phyloP scores from a whole-genome alignment of 2,329 filamentous ascomycete species.

The Xylaria multiplex region DNA sequence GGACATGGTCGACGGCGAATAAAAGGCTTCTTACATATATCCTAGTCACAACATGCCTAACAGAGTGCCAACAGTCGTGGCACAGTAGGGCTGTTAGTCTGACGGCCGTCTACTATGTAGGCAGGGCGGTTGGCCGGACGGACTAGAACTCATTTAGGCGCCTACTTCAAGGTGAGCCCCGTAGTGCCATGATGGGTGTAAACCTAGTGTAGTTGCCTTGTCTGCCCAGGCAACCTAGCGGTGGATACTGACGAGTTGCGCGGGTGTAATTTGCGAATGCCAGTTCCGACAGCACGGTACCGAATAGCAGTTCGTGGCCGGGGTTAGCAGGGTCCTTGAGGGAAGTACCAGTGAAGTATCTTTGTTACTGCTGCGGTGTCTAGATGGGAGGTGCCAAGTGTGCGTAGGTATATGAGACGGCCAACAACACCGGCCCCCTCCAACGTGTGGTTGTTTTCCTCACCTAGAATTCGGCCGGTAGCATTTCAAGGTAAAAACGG shows the following conservation, averaged over 20 bases:
- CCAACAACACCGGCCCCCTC: slow-evolving; percentile 8
- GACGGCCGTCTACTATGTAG: no score
- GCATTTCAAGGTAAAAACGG: neutral
- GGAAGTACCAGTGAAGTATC: slow-evolving; percentile 28
- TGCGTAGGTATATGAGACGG: slow-evolving; percentile 1
- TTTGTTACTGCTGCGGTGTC: slow-evolving; percentile 2
- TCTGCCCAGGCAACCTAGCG: slow-evolving; percentile 1
- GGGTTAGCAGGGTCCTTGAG: slow-evolving; percentile 10
- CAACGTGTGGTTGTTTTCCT: neutral
- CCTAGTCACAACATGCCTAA: neutral
- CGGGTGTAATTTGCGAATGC: slow-evolving; percentile 16
- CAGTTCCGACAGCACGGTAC: slow-evolving; percentile 23
- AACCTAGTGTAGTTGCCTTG: slow-evolving; percentile 31
- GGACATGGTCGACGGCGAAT: neutral
- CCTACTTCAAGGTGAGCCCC: neutral
- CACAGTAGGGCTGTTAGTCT: no score
- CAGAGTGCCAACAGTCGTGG: slow-evolving; percentile 1
- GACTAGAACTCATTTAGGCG: slow-evolving; percentile 13
- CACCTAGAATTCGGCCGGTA: neutral
- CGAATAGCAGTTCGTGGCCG: slow-evolving; percentile 18
- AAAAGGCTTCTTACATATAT: neutral
- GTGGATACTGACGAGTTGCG: slow-evolving; percentile 19
- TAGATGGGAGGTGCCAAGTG: neutral
- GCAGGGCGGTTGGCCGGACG: neutral
- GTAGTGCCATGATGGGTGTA: slow-evolving; percentile 16